Percentiles rank a stretch among this genome's conserved stretches.
phyloP scores from a whole-genome alignment of 73 alveolate genomes.

The Durusdinium trenchii region DNA sequence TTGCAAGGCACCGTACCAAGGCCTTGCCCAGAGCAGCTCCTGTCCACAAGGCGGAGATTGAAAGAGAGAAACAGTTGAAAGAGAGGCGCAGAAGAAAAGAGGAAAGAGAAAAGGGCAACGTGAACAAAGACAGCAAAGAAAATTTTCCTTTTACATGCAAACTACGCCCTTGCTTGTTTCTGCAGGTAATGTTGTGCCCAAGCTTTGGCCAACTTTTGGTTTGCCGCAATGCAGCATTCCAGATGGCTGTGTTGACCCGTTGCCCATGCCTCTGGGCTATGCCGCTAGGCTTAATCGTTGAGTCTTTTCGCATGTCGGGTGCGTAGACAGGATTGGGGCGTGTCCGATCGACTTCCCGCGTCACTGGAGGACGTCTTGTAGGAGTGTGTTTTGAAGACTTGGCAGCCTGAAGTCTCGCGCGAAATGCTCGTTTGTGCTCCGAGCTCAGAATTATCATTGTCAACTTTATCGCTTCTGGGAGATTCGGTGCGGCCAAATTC shows the following conservation, averaged over 20 bases:
- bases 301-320: too few species aligned
- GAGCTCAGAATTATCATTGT: too few species aligned
- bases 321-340: too few species aligned
- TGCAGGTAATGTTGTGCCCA: conserved; percentile 60
- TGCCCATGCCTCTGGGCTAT: conserved; percentile 75
- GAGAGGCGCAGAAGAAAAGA: background rate
- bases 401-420: too few species aligned
- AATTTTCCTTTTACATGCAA: background rate
- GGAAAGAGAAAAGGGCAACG: background rate
- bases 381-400: too few species aligned
- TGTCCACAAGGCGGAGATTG: conserved; percentile 45
- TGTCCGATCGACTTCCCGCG: too few species aligned
- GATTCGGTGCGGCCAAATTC: too few species aligned
- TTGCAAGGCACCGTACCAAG: conserved; percentile 55
- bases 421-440: too few species aligned
- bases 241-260: conserved; percentile 39
- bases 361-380: too few species aligned
- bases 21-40: background rate
- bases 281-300: too few species aligned
- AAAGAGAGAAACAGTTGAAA: too few species aligned
- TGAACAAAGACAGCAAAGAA: background rate
- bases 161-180: background rate
- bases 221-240: conserved; percentile 38
- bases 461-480: too few species aligned
- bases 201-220: conserved; percentile 54